A percentile compares a stretch with the other conserved stretches of the same genome.
Evolutionary conservation across 441 rosid species (phyloP).

Genomic region (Gossypium trilobum): DNA sequence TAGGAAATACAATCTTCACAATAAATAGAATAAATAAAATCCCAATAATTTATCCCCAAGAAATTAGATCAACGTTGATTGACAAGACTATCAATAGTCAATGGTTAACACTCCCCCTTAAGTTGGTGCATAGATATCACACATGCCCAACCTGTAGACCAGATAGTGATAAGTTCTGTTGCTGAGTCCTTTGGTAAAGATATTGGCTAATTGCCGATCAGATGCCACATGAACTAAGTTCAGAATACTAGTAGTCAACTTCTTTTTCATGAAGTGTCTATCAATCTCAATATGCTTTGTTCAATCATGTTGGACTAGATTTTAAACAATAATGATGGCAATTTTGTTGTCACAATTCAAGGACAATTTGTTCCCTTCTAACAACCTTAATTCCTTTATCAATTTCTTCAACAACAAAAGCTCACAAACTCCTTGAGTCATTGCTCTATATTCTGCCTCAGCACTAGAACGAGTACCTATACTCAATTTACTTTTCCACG

Average conservation of each 20-base stretch:
- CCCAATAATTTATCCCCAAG: too few species aligned
- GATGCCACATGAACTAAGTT: not conserved
- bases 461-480: not conserved
- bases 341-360: not conserved
- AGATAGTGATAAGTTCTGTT: not conserved
- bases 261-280: not conserved
- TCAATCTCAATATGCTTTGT: not conserved
- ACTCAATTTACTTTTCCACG: not conserved
- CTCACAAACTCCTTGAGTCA: not conserved
- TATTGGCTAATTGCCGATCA: not conserved
- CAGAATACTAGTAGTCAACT: not conserved
- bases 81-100: too few species aligned
- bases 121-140: not conserved
- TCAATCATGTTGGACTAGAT: not conserved
- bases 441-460: not conserved
- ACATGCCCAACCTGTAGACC: not conserved
- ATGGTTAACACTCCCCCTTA: not conserved
- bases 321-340: not conserved
- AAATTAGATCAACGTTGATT: too few species aligned
- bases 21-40: too few species aligned
- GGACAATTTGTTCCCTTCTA: not conserved
- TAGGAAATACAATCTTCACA: too few species aligned
- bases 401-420: not conserved
- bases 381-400: not conserved
- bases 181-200: not conserved